Conservation (phyloP, 1,284 basidiomycete species). For the Leccinum subfulvum region DNA sequence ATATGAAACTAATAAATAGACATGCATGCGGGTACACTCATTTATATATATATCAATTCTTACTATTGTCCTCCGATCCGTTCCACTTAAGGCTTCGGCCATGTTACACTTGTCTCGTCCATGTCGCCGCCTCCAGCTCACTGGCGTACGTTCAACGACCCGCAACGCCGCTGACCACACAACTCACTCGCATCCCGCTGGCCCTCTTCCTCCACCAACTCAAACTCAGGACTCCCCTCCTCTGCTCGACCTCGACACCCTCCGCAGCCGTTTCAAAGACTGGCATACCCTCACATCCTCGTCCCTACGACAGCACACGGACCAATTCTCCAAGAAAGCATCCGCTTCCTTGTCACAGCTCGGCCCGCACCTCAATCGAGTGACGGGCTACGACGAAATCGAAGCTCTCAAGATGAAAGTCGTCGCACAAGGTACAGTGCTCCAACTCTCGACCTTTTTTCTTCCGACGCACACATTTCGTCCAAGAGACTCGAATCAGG, state of each 20-base stretch:
- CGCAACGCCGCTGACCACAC: slow-evolving; percentile 1
- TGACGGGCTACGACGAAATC: slow-evolving; percentile 89
- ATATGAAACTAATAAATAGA: slow-evolving; percentile 25
- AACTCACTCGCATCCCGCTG: background rate
- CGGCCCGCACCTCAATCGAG: slow-evolving; percentile 76
- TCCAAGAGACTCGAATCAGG: slow-evolving; percentile 63
- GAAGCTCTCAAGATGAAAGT: slow-evolving; percentile 79
- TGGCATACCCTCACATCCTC: slow-evolving; percentile 52
- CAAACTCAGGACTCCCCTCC: slow-evolving; percentile 4
- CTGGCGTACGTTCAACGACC: slow-evolving; percentile 1
- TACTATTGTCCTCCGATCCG: background rate
- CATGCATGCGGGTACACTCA: slow-evolving; percentile 3
- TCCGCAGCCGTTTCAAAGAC: slow-evolving; percentile 45
- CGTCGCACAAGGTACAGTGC: slow-evolving; percentile 70
- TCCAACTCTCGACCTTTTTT: background rate
- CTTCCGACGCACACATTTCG: slow-evolving; percentile 4
- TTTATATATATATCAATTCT: slow-evolving; percentile 11
- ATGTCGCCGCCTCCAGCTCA: background rate
- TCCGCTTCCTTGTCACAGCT: slow-evolving; percentile 66
- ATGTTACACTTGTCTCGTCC: slow-evolving; percentile 21
- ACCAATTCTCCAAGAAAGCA: slow-evolving; percentile 55
- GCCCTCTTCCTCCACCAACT: slow-evolving; percentile 1
- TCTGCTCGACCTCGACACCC: slow-evolving; percentile 18
- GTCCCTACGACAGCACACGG: slow-evolving; percentile 50
- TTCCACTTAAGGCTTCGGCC: background rate